These are phyloP conservation scores for Limonium bicolor DNA, from an alignment of 148 eudicot genomes.

Conservation along the genomic window DNA sequence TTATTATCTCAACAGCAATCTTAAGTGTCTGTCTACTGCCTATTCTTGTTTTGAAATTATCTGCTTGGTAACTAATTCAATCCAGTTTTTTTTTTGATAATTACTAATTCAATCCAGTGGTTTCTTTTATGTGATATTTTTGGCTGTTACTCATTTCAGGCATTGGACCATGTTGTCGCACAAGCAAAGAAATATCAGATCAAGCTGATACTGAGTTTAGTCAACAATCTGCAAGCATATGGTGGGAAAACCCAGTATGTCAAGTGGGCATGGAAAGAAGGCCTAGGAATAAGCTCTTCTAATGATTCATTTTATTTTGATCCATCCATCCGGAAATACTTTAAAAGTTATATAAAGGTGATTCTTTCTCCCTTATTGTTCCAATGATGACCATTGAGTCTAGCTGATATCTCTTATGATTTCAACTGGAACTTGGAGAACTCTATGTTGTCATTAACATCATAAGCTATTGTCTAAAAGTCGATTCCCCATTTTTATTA, in stretches of 20 bases:
- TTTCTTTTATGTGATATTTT: not conserved
- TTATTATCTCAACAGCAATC: too few relatives aligned
- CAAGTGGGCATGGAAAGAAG: constrained; percentile 97
- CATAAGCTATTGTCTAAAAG: too few relatives aligned
- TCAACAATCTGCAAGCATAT: constrained; percentile 78
- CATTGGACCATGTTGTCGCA: constrained; percentile 84
- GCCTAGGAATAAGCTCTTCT: constrained; percentile 74
- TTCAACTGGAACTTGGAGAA: too few relatives aligned
- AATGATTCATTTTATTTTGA: constrained; percentile 96
- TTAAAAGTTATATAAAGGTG: constrained; percentile 89
- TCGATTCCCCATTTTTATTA: not conserved
- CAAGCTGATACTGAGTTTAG: constrained; percentile 61
- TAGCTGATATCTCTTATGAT: too few relatives aligned
- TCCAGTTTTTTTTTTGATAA: not conserved
- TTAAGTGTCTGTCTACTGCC: too few relatives aligned
- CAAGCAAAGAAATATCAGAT: constrained; percentile 60
- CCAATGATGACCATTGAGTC: too few relatives aligned
- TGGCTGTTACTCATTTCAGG: constrained; percentile 31
- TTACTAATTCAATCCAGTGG: too few relatives aligned
- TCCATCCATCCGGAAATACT: constrained; percentile 74
- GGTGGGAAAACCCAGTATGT: constrained; percentile 98
- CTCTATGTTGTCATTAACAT: too few relatives aligned
- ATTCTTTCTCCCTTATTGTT: not conserved
- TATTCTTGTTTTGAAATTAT: not conserved
- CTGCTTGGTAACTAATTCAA: not conserved